Percentiles rank a stretch among this genome's conserved stretches.
phyloP scores from a whole-genome alignment of 768 basidiomycete genomes.

The Tulasnella sp. region DNA sequence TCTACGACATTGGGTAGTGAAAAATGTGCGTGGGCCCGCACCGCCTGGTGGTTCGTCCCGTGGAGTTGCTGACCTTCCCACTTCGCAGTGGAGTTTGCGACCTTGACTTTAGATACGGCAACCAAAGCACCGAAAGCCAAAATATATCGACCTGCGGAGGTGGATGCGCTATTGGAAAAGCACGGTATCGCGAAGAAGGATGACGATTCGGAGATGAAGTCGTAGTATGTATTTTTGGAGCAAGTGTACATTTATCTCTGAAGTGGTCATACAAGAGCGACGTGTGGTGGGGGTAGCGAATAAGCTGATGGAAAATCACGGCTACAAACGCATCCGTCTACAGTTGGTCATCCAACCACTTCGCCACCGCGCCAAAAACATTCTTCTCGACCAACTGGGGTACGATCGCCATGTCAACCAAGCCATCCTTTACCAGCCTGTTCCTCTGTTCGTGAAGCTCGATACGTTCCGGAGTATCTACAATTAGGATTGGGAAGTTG shows the following conservation, averaged over 20 bases:
- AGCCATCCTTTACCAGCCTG: not conserved
- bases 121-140: conserved; percentile 81
- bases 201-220: conserved; percentile 46
- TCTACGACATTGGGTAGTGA: conserved; percentile 94
- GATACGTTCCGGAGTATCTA: conserved; percentile 9
- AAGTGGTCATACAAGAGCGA: not conserved
- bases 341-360: conserved; percentile 15
- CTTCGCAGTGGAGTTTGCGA: conserved; percentile 81
- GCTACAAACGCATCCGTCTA: not conserved
- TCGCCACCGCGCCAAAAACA: not conserved
- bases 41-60: not conserved
- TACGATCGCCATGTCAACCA: not conserved
- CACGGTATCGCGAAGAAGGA: conserved; percentile 88
- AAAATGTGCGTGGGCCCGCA: conserved; percentile 62
- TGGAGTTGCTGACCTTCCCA: not conserved
- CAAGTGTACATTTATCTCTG: not conserved
- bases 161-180: conserved; percentile 73
- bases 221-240: not conserved
- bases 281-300: not conserved
- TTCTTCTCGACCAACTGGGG: not conserved
- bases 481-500: conserved; percentile 11
- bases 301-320: not conserved
- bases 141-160: conserved; percentile 85
- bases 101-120: conserved; percentile 75
- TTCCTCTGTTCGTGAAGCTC: not conserved